phyloP scores from a whole-genome alignment of 2,329 filamentous ascomycete genomes.

The Orbilia oligospora region DNA sequence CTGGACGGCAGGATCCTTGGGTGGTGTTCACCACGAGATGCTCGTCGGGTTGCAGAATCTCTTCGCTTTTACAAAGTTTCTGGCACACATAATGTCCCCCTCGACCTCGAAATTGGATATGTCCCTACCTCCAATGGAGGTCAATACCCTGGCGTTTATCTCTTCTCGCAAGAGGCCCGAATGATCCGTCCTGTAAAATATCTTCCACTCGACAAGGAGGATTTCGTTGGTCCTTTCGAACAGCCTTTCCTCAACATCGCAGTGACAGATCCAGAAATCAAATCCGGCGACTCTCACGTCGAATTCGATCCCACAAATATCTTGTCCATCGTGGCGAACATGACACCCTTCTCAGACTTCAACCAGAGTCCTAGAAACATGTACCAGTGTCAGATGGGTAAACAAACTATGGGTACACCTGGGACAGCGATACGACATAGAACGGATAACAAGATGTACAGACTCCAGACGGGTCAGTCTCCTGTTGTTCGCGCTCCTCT shows the following conservation, averaged over 20 bases:
- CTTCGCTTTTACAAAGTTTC: conserved; percentile 96
- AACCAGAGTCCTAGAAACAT: conserved; percentile 99
- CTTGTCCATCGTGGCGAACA: conserved; percentile 95
- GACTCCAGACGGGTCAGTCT: conserved; percentile 94
- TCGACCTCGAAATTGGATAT: conserved; percentile 90
- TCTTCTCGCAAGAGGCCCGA: conserved; percentile 85
- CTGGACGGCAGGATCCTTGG: conserved; percentile 91
- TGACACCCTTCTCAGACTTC: conserved; percentile 98
- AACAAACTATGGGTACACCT: conserved; percentile 98
- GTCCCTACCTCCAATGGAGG: conserved; percentile 89
- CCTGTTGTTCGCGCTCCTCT: conserved; percentile 91
- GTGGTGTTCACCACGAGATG: conserved; percentile 88
- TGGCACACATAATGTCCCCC: conserved; percentile 82
- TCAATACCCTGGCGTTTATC: conserved; percentile 96
- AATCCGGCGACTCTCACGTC: conserved; percentile 90
- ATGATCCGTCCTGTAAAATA: conserved; percentile 96
- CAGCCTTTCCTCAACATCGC: conserved; percentile 99
- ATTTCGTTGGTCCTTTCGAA: conserved; percentile 92
- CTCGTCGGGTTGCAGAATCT: conserved; percentile 84
- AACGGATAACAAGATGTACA: conserved; percentile 97
- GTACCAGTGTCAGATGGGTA: conserved; percentile 99
- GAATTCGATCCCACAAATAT: conserved; percentile 97
- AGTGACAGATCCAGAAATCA: conserved; percentile 86
- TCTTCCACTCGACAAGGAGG: conserved; percentile 84
- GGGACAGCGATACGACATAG: conserved; percentile 86